Base-by-base conservation (phyloP, 495 filamentous ascomycete species). In the Penicillium diatomitis region DNA sequence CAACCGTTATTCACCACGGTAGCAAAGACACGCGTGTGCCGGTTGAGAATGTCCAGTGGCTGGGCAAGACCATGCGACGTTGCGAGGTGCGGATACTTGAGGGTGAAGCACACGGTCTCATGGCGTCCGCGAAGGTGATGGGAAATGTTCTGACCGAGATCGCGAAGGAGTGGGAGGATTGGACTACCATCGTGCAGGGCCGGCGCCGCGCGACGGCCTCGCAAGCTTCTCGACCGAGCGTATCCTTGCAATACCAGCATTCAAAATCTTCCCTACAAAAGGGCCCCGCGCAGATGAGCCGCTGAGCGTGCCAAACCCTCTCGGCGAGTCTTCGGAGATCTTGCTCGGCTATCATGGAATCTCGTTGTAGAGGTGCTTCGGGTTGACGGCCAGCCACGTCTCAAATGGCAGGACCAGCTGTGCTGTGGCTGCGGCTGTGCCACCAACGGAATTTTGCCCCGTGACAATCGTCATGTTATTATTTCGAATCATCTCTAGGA, bases 91-190 rank as follows among this genome's bases (percentile, higher is more conserved):
- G 92, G 8, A 78, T 97, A 5, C 72, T 99, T 8, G 86, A 95
- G 52, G 89, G 87, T 5, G 92, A 99, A 63, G 90, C 89, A 4
- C 92, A 99, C 59, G 94, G 94, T 0, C 68, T 99, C 37, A 99
- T 99, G 92, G 92, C 94, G 0, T 91, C 85, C 44, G 91, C 92
- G 6, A 67, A 69, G 11, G 91, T 99, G 27, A 97, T 99, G 94
- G 85, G 88, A 28, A 81, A 82, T 46, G 86, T 97, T 20, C 63
- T 98, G 54, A 94, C 88, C 65, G 92, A 98, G 66, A 92, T 98
- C 57, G 86, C 87, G 32, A 77, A 78, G 38, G 94, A 98, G 62
- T 97, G 91, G 94, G 88, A 92, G 50, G 90, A 96, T 51, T 96
- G 91, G 90, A 82, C 77, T 53, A 77, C 71, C 39, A 70, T 86